These are phyloP conservation scores for Emergomyces africanus DNA, from an alignment of 2,329 filamentous ascomycete genomes.

Conservation along the genomic window DNA sequence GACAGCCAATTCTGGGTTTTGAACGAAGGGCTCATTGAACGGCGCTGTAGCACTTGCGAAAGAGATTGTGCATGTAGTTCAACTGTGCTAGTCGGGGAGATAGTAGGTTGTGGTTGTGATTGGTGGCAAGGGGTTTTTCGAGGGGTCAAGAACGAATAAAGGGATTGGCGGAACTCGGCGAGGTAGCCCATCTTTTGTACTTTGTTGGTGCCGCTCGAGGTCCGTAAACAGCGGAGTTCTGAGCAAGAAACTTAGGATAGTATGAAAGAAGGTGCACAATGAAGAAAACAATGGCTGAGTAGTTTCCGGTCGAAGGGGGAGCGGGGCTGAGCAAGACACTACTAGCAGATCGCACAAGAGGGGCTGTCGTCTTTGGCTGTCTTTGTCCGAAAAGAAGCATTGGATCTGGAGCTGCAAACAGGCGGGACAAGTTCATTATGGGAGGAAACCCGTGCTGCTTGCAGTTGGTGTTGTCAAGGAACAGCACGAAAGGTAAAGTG, in stretches of 20 bases:
- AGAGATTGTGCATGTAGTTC: neutral
- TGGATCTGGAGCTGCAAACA: neutral
- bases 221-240: neutral
- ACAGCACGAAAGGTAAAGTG: neutral
- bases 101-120: neutral
- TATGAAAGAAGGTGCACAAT: neutral
- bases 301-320: neutral
- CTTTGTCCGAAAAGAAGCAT: neutral
- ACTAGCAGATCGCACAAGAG: neutral
- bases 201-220: neutral
- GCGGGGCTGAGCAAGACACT: too few species aligned
- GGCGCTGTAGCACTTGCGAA: neutral
- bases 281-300: neutral
- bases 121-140: neutral
- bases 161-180: neutral
- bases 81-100: neutral
- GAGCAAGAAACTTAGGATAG: neutral
- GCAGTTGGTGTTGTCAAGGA: neutral
- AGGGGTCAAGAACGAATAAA: neutral
- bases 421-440: neutral
- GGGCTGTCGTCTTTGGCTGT: neutral
- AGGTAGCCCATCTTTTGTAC: neutral
- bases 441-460: neutral
- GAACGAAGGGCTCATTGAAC: neutral
- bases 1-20: constrained; percentile 2